These are phyloP conservation scores for Lentinus brumalis DNA, from an alignment of 768 basidiomycete genomes.

Conservation along the genomic window DNA sequence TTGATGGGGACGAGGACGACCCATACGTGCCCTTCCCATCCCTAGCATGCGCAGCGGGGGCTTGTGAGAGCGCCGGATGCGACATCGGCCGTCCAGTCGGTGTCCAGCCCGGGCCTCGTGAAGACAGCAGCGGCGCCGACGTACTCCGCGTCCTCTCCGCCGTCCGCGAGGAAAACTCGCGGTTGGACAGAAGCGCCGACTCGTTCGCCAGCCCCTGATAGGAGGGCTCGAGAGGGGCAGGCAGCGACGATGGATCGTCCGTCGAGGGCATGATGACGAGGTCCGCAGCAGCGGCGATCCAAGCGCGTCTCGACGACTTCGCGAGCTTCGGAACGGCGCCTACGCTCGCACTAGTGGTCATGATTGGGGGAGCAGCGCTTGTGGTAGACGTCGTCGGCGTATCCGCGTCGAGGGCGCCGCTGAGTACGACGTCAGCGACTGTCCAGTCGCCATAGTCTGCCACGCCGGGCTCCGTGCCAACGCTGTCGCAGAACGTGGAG, in stretches of 20 bases:
- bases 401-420: slow-evolving; percentile 36
- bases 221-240: background rate
- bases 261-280: slow-evolving; percentile 30
- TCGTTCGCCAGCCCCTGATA: background rate
- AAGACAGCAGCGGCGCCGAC: slow-evolving; percentile 3
- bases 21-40: background rate
- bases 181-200: background rate
- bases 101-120: background rate
- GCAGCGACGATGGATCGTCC: slow-evolving; percentile 10
- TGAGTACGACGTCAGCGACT: slow-evolving; percentile 36
- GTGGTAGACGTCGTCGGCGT: background rate
- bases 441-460: slow-evolving; percentile 31
- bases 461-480: slow-evolving; percentile 20
- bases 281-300: slow-evolving; percentile 35
- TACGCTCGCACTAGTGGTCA: slow-evolving; percentile 8
- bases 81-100: background rate
- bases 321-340: background rate
- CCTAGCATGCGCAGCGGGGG: background rate
- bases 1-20: background rate
- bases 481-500: slow-evolving; percentile 25
- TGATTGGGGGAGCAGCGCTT: background rate
- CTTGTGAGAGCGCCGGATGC: background rate
- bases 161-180: background rate
- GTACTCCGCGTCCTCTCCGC: slow-evolving; percentile 3
- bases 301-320: slow-evolving; percentile 26